These are phyloP conservation scores for Secale cereale DNA, from an alignment of 176 grass and related monocot species.

Conservation along the genomic window DNA sequence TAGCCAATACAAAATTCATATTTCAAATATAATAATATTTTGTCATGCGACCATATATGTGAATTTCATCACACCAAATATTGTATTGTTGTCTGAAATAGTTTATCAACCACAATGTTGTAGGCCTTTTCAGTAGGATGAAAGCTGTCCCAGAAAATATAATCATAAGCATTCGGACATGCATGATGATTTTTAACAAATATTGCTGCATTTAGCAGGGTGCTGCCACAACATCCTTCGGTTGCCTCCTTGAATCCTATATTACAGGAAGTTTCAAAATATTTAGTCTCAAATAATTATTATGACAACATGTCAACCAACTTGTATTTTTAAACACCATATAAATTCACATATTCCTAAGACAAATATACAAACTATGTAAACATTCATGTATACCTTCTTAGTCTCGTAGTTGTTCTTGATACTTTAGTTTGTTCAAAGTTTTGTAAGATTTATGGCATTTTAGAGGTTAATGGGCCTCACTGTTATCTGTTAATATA, in stretches of 20 bases:
- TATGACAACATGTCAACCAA: not conserved
- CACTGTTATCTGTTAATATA: not conserved
- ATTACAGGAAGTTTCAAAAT: not conserved
- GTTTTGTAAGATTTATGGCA: not conserved
- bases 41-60: not conserved
- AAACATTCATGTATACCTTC: too few relatives aligned
- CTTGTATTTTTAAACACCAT: not conserved
- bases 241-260: constrained; percentile 32
- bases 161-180: constrained; percentile 35
- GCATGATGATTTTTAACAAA: constrained; percentile 36
- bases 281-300: too few relatives aligned
- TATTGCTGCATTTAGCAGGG: constrained; percentile 15
- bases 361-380: not conserved
- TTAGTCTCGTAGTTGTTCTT: not conserved
- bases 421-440: not conserved
- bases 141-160: constrained; percentile 60
- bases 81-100: not conserved
- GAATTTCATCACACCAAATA: constrained; percentile 24
- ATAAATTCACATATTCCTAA: not conserved
- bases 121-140: constrained; percentile 41
- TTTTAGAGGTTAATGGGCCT: not conserved
- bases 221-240: constrained; percentile 26
- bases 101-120: constrained; percentile 41
- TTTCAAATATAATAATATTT: not conserved
- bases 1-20: not conserved